These are phyloP conservation scores for Pneumocystis oryctolagi DNA, from an alignment of 1,139 yeast species.

Conservation along the genomic window DNA sequence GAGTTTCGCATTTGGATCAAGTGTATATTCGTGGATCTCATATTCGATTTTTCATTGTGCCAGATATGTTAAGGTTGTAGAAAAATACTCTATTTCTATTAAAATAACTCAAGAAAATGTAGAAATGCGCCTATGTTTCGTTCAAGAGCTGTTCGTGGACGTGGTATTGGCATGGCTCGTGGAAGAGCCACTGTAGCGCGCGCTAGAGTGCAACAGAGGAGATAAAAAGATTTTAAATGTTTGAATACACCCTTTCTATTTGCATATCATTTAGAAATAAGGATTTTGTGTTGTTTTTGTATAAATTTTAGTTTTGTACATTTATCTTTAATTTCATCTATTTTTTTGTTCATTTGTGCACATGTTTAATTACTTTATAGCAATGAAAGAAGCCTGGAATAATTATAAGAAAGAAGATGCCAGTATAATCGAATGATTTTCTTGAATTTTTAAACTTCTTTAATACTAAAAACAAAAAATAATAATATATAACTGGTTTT, in stretches of 20 bases:
- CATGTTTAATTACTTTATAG: no score
- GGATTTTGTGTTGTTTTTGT: not conserved
- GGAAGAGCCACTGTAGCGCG: constrained; percentile 17
- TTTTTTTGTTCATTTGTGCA: no score
- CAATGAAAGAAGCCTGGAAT: no score
- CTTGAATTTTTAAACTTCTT: not conserved
- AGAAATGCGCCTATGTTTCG: constrained; percentile 18
- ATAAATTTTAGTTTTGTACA: not conserved
- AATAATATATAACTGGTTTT: not conserved
- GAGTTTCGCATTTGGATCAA: constrained; percentile 61
- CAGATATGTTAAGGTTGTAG: constrained; percentile 50
- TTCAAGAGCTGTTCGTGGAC: constrained; percentile 12
- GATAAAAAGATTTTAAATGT: not conserved
- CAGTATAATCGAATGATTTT: not conserved
- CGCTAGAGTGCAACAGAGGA: constrained; percentile 10
- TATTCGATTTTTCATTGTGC: constrained; percentile 68
- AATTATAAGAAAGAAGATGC: no score
- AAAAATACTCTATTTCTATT: not conserved
- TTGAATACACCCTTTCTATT: not conserved
- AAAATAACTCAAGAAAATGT: not conserved
- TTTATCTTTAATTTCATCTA: not conserved
- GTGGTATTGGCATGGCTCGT: constrained; percentile 17
- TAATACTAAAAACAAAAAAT: not conserved
- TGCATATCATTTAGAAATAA: not conserved
- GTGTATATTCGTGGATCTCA: constrained; percentile 88